Evolutionary conservation across 306 rosid species (phyloP).

Genomic region (Fragaria ananassa): DNA sequence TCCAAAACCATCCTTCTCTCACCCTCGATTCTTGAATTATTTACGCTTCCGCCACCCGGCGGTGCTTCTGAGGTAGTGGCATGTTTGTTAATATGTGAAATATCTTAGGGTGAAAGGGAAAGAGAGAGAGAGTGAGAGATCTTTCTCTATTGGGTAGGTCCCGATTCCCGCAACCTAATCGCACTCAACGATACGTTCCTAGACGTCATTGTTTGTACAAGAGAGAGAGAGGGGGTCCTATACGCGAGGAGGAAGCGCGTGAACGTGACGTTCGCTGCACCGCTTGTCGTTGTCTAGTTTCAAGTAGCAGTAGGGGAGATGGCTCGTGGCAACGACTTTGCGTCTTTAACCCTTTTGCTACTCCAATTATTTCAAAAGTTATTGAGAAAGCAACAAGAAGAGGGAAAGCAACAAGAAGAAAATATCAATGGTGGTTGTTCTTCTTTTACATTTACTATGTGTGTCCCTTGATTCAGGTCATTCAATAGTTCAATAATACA

Average conservation of each 20-base stretch:
- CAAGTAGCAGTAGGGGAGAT: neutral
- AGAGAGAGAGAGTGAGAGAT: neutral
- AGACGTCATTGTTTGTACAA: slow-evolving; percentile 32
- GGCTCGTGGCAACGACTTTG: neutral
- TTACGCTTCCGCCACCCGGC: slow-evolving; percentile 8
- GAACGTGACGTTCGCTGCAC: slow-evolving; percentile 41
- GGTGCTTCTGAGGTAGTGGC: slow-evolving; percentile 2
- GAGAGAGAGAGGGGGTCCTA: slow-evolving; percentile 28
- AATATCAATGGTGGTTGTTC: neutral
- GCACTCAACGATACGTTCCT: slow-evolving; percentile 27
- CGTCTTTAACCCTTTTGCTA: neutral
- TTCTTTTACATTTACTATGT: neutral
- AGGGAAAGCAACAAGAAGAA: neutral
- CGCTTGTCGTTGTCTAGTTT: slow-evolving; percentile 12
- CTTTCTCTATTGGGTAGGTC: slow-evolving; percentile 32
- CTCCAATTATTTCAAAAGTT: neutral
- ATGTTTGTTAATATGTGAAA: slow-evolving; percentile 17
- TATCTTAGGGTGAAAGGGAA: neutral
- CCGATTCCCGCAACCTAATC: slow-evolving; percentile 41
- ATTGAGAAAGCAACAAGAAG: neutral
- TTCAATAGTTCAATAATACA: neutral
- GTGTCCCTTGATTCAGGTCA: neutral
- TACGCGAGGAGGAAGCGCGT: slow-evolving; percentile 60
- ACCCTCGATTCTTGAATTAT: neutral
- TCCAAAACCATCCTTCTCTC: no score